Evolutionary conservation across 169 alveolate species (phyloP), one percentile per base, ranked within the genome.

Genomic region (Toxoplasma gondii): DNA sequence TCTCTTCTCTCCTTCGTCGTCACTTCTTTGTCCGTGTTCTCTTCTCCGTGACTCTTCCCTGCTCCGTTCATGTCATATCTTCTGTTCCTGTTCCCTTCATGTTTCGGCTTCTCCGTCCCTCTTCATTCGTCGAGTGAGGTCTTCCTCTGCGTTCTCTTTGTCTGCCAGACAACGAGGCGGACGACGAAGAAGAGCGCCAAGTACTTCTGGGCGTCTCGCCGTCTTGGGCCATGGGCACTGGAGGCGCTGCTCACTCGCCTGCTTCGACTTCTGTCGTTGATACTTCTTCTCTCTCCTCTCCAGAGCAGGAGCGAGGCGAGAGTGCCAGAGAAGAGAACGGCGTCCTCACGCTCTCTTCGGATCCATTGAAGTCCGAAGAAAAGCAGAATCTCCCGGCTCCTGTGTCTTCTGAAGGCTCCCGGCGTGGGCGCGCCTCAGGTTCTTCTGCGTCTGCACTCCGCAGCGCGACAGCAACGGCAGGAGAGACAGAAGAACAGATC

Each of bases 151-250:
- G 31, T 24, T 44, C 36, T n/a, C 41, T 83, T 24, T 44, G 45
- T 0, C 5, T 36, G 49, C 38, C 84, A 88, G 93, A 88, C 27
- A 88, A 88, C 41, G 93, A 88, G 38, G 93, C 54, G 38, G 93
- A 88, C 41, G 36, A 44, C 5, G 93, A 88, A 19, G 93, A 88
- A 38, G 93, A 88, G 43, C 69, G 86, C n/a, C 86, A n/a, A 17
- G 44, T 78, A 1, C 86, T 78, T 16, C 74, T 22, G 74, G 74
- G 74, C n/a, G 31, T 27, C 74, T 64, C 74, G 74, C n/a, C 67
- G 67, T n/a, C 58, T 49, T 12, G 22, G 58, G 58, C 22, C 12
- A 12, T 49, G 22, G 58, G 58, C 58, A 12, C 58, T 4, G 58
- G 22, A 49, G 22, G 58, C 58, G 58, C 58, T 4, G 58, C 58